Evolutionary conservation across 148 eudicot genomes (phyloP).

Genomic region (Fallopia convolvulus): DNA sequence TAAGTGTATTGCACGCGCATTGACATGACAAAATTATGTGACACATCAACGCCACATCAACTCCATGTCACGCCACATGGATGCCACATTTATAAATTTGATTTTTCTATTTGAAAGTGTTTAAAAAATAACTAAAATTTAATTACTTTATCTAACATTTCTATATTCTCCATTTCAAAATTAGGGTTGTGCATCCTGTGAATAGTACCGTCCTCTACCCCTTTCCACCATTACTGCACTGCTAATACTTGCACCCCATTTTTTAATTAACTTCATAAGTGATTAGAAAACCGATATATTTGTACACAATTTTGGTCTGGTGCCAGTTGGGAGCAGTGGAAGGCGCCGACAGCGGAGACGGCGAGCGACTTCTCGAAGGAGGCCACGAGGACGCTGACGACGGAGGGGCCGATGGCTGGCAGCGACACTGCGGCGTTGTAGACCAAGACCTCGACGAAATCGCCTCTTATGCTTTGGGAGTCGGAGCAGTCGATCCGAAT

Average conservation of each 20-base stretch:
- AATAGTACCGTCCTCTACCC: constrained; percentile 79
- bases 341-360: constrained; percentile 76
- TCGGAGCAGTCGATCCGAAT: constrained; percentile 82
- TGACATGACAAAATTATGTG: too few relatives aligned
- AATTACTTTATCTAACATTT: too few relatives aligned
- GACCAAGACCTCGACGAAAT: constrained; percentile 76
- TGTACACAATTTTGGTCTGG: too few relatives aligned
- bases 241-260: constrained; percentile 44
- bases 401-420: constrained; percentile 17
- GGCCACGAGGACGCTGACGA: constrained; percentile 41
- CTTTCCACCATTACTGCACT: constrained; percentile 75
- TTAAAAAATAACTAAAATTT: too few relatives aligned
- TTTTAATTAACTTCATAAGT: too few relatives aligned
- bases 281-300: too few relatives aligned
- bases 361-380: constrained; percentile 62
- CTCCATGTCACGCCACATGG: too few relatives aligned
- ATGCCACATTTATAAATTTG: too few relatives aligned
- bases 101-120: too few relatives aligned
- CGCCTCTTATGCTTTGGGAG: constrained; percentile 52
- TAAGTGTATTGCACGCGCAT: too few relatives aligned
- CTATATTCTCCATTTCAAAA: too few relatives aligned
- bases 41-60: too few relatives aligned
- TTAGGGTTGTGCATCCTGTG: constrained; percentile 64
- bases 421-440: constrained; percentile 42
- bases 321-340: constrained; percentile 54